These are phyloP conservation scores for Magnolia kwangsiensis DNA, from an alignment of 164 flowering plant genomes.

Conservation along the genomic window DNA sequence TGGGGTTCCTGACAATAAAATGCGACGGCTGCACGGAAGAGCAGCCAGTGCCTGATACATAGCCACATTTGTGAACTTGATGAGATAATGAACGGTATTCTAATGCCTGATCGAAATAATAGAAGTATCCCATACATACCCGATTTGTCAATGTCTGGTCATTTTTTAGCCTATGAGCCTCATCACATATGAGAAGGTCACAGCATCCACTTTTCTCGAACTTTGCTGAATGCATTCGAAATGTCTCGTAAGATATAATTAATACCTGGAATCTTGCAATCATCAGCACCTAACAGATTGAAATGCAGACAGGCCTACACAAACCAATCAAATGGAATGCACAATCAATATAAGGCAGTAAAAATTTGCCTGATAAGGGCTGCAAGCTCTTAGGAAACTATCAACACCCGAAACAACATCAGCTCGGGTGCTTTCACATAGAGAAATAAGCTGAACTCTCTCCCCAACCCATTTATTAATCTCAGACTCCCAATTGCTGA, in stretches of 20 bases:
- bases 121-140: constrained; percentile 34
- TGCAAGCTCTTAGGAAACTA: constrained; percentile 52
- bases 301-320: background rate
- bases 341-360: background rate
- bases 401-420: constrained; percentile 87
- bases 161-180: constrained; percentile 96
- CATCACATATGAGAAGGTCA: constrained; percentile 98
- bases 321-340: background rate
- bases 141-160: constrained; percentile 92
- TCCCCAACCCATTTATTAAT: constrained; percentile 90
- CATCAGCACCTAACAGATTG: constrained; percentile 15
- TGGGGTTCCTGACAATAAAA: constrained; percentile 93
- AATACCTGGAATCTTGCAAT: constrained; percentile 51
- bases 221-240: constrained; percentile 88
- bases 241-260: constrained; percentile 97
- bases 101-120: background rate
- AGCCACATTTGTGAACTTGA: constrained; percentile 7
- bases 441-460: constrained; percentile 77
- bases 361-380: constrained; percentile 59
- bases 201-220: constrained; percentile 71
- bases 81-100: background rate
- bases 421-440: constrained; percentile 88
- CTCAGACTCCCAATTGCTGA: constrained; percentile 98
- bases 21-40: constrained; percentile 79
- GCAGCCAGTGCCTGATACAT: constrained; percentile 81